A percentile compares a stretch with the other conserved stretches of the same genome.
These are phyloP conservation scores for Micromonas commoda DNA, from an alignment of 139 green algal genomes.

Conservation along the genomic window DNA sequence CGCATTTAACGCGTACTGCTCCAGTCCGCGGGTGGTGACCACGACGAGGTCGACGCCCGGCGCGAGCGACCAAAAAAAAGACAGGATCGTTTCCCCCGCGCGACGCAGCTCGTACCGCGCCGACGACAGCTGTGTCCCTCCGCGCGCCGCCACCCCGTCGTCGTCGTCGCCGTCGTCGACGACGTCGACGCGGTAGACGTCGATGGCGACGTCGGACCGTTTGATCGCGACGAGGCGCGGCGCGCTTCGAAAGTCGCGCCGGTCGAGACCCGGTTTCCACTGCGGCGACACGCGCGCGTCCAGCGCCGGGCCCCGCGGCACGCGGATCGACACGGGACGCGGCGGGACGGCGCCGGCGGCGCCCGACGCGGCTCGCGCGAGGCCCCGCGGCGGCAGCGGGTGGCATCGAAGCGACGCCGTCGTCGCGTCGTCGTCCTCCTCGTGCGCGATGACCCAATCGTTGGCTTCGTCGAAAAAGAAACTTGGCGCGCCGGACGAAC, in stretches of 20 bases:
- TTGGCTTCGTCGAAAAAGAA: background rate
- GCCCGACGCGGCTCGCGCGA: too few relatives aligned
- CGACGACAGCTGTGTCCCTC: background rate
- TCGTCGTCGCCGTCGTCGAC: background rate
- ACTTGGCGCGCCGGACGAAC: too few relatives aligned
- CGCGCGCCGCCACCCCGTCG: background rate
- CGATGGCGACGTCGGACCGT: background rate
- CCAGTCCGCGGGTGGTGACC: background rate
- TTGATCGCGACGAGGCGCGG: background rate
- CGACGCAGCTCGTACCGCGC: too few relatives aligned
- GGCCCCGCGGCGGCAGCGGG: background rate
- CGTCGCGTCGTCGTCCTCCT: background rate
- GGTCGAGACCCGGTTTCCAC: background rate
- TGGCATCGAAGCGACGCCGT: background rate
- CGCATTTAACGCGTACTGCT: background rate
- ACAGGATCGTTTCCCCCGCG: background rate
- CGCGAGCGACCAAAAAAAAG: background rate
- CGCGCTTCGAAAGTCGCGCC: background rate
- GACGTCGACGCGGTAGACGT: background rate
- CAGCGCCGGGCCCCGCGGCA: background rate
- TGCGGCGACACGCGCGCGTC: background rate
- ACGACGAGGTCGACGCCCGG: background rate
- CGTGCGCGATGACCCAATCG: background rate
- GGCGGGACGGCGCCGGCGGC: too few relatives aligned
- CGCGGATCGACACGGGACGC: too few relatives aligned